Percentiles rank a stretch among this genome's conserved stretches.
These are phyloP conservation scores for Panicum miliaceum DNA, from an alignment of 176 grass and related monocot genomes.

Conservation along the genomic window DNA sequence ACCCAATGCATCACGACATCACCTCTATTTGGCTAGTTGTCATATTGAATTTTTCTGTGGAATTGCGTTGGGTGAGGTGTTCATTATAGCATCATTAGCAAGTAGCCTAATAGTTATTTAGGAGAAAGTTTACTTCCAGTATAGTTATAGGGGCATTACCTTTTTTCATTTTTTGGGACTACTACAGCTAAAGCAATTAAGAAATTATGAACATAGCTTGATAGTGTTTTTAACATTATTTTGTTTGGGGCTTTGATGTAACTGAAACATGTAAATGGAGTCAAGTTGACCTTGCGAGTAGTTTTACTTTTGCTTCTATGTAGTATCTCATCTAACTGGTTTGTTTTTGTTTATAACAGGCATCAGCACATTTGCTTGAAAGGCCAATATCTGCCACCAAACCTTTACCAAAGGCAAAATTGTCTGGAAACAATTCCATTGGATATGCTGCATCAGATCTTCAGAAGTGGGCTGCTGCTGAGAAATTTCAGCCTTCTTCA, in stretches of 20 bases:
- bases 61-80: neutral
- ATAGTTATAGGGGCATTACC: neutral
- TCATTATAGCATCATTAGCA: neutral
- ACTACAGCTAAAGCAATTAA: neutral
- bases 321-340: neutral
- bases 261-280: neutral
- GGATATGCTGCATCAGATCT: slow-evolving; percentile 44
- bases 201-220: neutral
- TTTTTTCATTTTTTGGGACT: neutral
- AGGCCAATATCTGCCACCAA: slow-evolving; percentile 37
- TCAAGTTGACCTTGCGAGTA: neutral
- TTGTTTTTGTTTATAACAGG: slow-evolving; percentile 23
- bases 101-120: neutral
- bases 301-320: neutral
- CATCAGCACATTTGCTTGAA: slow-evolving; percentile 35
- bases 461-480: slow-evolving; percentile 55
- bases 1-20: neutral
- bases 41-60: neutral
- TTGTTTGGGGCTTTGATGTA: neutral
- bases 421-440: slow-evolving; percentile 46
- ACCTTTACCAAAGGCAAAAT: slow-evolving; percentile 31
- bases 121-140: neutral
- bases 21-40: neutral
- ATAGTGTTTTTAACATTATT: neutral
- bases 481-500: slow-evolving; percentile 58